These are phyloP conservation scores for Myriosclerotinia curreyana DNA, from an alignment of 2,329 filamentous ascomycete species.

Conservation along the genomic window DNA sequence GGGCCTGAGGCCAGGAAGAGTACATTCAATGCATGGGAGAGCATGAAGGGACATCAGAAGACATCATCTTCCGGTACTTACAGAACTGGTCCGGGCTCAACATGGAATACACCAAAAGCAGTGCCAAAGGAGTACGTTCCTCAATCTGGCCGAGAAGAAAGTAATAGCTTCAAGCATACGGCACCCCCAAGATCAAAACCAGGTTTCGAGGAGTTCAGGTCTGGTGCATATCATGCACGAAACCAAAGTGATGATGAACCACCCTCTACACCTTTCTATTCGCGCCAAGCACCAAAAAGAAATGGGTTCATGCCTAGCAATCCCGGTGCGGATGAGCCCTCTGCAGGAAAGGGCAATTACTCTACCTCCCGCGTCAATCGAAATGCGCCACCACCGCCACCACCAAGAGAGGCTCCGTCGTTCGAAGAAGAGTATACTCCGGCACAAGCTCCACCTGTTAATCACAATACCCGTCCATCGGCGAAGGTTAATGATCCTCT, in stretches of 20 bases:
- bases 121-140: slow-evolving; percentile 31
- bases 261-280: slow-evolving; percentile 18
- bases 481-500: slow-evolving; percentile 44
- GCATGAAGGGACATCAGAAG: slow-evolving; percentile 31
- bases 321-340: slow-evolving; percentile 38
- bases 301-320: slow-evolving; percentile 39
- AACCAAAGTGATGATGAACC: slow-evolving; percentile 29
- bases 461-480: slow-evolving; percentile 23
- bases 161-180: slow-evolving; percentile 27
- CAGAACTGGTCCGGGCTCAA: slow-evolving; percentile 26
- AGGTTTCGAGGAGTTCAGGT: slow-evolving; percentile 30
- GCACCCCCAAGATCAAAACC: slow-evolving; percentile 27
- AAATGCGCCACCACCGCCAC: slow-evolving; percentile 29
- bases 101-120: slow-evolving; percentile 28
- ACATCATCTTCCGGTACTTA: slow-evolving; percentile 11
- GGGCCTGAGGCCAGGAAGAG: slow-evolving; percentile 35
- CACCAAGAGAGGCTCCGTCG: slow-evolving; percentile 27
- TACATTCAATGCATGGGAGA: slow-evolving; percentile 39
- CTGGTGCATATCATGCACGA: slow-evolving; percentile 26
- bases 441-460: slow-evolving; percentile 12
- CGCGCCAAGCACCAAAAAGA: slow-evolving; percentile 26
- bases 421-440: slow-evolving; percentile 13
- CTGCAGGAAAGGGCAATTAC: slow-evolving; percentile 36
- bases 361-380: slow-evolving; percentile 36
- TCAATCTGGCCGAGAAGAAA: slow-evolving; percentile 32